Evolutionary conservation across 352 stramenopile species (phyloP).

Genomic region (Pythium phragmiticola): DNA sequence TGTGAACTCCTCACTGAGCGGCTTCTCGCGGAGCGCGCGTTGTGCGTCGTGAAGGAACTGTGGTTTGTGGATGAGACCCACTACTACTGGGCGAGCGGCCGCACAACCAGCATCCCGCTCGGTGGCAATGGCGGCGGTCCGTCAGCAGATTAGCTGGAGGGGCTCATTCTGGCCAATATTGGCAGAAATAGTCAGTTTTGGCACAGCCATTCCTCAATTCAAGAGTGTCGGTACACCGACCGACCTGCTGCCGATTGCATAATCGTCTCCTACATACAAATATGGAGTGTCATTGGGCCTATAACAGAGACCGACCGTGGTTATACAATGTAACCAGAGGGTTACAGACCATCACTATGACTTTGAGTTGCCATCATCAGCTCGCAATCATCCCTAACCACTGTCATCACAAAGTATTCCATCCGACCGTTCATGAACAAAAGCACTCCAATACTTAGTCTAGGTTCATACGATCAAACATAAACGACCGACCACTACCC

Average conservation of each 20-base stretch:
- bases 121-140: slow-evolving; percentile 5
- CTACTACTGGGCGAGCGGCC: slow-evolving; percentile 50
- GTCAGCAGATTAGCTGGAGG: slow-evolving; percentile 1
- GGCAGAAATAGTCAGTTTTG: not conserved
- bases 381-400: slow-evolving; percentile 11
- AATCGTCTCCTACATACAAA: slow-evolving; percentile 7
- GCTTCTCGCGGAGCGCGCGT: slow-evolving; percentile 28
- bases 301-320: slow-evolving; percentile 6
- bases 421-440: slow-evolving; percentile 1
- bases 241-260: slow-evolving; percentile 20
- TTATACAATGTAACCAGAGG: not conserved
- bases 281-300: not conserved
- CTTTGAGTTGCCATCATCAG: not conserved
- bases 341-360: slow-evolving; percentile 7
- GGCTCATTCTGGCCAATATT: not conserved
- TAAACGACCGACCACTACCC: slow-evolving; percentile 6
- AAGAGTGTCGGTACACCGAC: slow-evolving; percentile 15
- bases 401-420: slow-evolving; percentile 2
- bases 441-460: too few relatives aligned
- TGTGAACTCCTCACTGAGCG: slow-evolving; percentile 56
- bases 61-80: slow-evolving; percentile 78
- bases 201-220: not conserved
- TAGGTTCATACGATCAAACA: too few relatives aligned
- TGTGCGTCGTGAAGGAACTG: slow-evolving; percentile 44
- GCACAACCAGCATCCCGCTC: slow-evolving; percentile 45